Percentiles rank a stretch among this genome's conserved stretches.
These are phyloP conservation scores for Benincasa hispida DNA, from an alignment of 306 rosid genomes.

Conservation along the genomic window DNA sequence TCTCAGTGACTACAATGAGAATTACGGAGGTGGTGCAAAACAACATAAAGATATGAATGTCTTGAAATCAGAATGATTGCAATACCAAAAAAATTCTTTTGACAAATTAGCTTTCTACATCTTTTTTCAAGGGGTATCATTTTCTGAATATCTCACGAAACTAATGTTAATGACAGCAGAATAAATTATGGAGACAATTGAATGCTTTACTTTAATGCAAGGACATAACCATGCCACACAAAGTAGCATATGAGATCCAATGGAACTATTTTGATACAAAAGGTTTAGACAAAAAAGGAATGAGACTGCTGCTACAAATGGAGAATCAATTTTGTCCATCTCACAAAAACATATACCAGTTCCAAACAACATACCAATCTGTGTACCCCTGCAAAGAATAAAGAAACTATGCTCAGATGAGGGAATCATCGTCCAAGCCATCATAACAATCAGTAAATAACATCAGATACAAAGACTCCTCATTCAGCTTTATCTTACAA, in stretches of 20 bases:
- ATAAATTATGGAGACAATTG: constrained; percentile 19
- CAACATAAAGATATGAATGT: constrained; percentile 24
- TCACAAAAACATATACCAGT: constrained; percentile 42
- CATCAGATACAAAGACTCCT: background rate
- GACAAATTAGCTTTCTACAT: constrained; percentile 39
- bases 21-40: constrained; percentile 34
- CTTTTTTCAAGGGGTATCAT: constrained; percentile 30
- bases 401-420: constrained; percentile 32
- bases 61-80: constrained; percentile 27
- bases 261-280: constrained; percentile 13
- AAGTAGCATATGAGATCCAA: constrained; percentile 18
- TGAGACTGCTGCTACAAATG: constrained; percentile 37
- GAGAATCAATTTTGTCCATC: constrained; percentile 46
- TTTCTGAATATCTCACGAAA: constrained; percentile 14
- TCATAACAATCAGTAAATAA: constrained; percentile 9
- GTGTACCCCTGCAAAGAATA: constrained; percentile 60
- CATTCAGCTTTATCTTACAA: background rate
- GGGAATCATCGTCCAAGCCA: constrained; percentile 6
- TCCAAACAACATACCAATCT: constrained; percentile 51
- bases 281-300: constrained; percentile 37
- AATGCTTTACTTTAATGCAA: constrained; percentile 28
- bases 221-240: constrained; percentile 24
- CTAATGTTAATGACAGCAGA: constrained; percentile 20
- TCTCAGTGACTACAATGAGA: constrained; percentile 23
- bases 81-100: constrained; percentile 25